phyloP scores from a whole-genome alignment of 345 rosid genomes.

The Kernera saxatilis region DNA sequence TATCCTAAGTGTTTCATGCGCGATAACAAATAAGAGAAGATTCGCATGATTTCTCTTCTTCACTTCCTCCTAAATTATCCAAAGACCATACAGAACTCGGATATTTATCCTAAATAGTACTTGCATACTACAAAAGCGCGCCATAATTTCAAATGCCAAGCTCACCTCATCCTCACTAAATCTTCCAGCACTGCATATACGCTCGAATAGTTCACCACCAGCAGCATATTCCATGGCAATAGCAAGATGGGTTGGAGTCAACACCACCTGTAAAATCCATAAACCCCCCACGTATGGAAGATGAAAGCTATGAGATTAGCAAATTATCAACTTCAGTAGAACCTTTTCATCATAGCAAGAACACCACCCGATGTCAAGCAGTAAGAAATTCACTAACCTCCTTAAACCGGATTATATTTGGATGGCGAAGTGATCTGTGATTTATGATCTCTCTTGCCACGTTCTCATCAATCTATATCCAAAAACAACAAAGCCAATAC shows the following conservation, averaged over 20 bases:
- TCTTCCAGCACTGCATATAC: slow-evolving; percentile 63
- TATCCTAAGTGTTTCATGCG: neutral
- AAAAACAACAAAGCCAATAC: neutral
- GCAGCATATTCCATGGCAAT: slow-evolving; percentile 80
- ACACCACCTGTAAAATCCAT: slow-evolving; percentile 43
- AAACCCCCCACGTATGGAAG: neutral
- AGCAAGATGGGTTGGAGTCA: slow-evolving; percentile 66
- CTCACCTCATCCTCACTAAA: slow-evolving; percentile 73
- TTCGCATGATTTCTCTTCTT: neutral
- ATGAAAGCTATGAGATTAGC: neutral
- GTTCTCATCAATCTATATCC: slow-evolving; percentile 74
- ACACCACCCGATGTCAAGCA: neutral
- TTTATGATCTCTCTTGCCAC: slow-evolving; percentile 87
- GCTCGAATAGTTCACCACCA: slow-evolving; percentile 68
- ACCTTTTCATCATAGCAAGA: neutral
- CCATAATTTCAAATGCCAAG: neutral
- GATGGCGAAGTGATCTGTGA: slow-evolving; percentile 81
- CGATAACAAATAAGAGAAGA: neutral
- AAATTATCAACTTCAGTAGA: neutral
- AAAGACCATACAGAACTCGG: neutral
- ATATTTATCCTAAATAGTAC: neutral
- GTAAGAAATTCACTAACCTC: slow-evolving; percentile 40
- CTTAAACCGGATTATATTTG: slow-evolving; percentile 84
- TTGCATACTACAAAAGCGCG: neutral
- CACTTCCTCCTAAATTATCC: neutral